Base-by-base conservation (phyloP, 2,329 filamentous ascomycete genomes). In the Fusarium solani-melongenae region DNA sequence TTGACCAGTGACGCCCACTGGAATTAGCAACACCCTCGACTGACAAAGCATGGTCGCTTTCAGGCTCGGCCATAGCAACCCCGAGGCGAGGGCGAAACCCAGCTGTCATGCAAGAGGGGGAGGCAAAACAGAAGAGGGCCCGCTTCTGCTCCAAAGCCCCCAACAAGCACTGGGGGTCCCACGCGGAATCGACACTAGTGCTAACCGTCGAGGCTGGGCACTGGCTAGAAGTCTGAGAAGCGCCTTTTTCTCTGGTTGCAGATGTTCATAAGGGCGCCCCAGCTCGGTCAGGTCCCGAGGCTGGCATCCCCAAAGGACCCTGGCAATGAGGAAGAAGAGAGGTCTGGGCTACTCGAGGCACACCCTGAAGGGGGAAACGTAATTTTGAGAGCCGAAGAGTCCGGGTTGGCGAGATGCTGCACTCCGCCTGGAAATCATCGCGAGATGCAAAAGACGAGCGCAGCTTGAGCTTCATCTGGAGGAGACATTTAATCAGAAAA, bases 281-380 rank as follows among this genome's bases (percentile, higher is more conserved):
- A 73, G 74, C 70, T 77, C 76, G 76, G 76, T 78, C 76, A 77
- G 65, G 68, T 77, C 73, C 76, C 76, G 76, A 77, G 70, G 63
- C 58, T 70, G 62, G 66, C 58, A 51, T 39, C 56, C 59, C 65
- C 71, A 56, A 67, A 72, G 61, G 60, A 64, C 71, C 46, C 71
- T 36, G 71, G 71, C 44, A 74, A 55, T 51, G 71, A 69, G 36
- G 27, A 31, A 29, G 10, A 51, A 51, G 11, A 20, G 59, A 39
- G 60, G 62, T 24, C 17, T 38, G 61, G 51, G 27, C 22, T 66
- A 72, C 71, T 74, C 68, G 68, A 64, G 71, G 69, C 72, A 72
- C 72, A 58, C 72, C 72, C 72, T 69, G n/a, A 70, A 27, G 24
- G 56, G 53, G 59, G 65, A 66, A 62, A 67, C 17, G 49, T 20